Evolutionary conservation across 2,329 filamentous ascomycete genomes (phyloP).

Genomic region (Beauveria scarabaeidicola): DNA sequence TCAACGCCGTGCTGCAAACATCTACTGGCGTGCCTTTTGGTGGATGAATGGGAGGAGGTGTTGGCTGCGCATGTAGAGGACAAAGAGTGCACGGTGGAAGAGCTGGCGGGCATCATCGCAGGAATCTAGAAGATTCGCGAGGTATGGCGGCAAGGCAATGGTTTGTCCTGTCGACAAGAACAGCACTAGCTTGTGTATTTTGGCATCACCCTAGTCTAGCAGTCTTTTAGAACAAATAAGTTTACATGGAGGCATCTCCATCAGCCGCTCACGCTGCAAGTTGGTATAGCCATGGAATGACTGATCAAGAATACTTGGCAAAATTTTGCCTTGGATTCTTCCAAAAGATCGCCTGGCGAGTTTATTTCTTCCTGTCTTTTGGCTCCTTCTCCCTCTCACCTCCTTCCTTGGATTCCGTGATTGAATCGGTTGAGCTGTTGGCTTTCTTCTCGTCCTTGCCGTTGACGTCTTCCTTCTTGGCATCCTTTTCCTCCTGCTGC

Average conservation of each 20-base stretch:
- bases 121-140: slow-evolving; percentile 23
- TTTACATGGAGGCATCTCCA: slow-evolving; percentile 6
- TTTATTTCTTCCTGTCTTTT: slow-evolving; percentile 43
- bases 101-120: slow-evolving; percentile 63
- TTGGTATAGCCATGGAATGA: neutral
- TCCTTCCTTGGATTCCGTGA: slow-evolving; percentile 40
- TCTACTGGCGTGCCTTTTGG: slow-evolving; percentile 72
- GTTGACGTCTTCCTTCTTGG: slow-evolving; percentile 65
- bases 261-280: neutral
- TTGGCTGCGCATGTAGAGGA: slow-evolving; percentile 51
- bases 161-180: neutral
- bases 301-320: neutral
- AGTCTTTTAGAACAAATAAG: neutral
- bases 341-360: neutral
- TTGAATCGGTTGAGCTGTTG: slow-evolving; percentile 29
- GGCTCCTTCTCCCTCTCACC: slow-evolving; percentile 43
- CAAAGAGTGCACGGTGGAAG: slow-evolving; percentile 48
- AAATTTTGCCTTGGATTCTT: neutral
- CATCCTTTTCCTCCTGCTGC: slow-evolving; percentile 90
- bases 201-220: neutral
- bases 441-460: slow-evolving; percentile 53
- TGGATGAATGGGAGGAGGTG: slow-evolving; percentile 51
- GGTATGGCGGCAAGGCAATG: neutral
- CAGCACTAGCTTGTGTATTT: neutral
- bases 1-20: slow-evolving; percentile 71